These are phyloP conservation scores for Arabis hirsuta DNA, from an alignment of 345 rosid species.

Conservation along the genomic window DNA sequence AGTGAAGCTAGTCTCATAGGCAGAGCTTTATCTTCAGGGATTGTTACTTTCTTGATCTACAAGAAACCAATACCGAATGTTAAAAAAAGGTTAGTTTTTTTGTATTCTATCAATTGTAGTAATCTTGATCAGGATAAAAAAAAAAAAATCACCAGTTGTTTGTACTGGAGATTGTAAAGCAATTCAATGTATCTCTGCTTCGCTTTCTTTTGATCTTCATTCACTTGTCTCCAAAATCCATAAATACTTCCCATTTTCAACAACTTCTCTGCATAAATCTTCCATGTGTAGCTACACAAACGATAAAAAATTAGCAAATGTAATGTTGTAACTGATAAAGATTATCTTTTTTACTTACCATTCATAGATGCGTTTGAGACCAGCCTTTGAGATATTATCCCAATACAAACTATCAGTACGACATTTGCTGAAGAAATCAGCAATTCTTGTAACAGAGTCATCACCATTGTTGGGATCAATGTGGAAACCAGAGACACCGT, in stretches of 20 bases:
- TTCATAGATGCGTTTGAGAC: slow-evolving; percentile 77
- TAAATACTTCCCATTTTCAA: slow-evolving; percentile 84
- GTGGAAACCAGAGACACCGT: slow-evolving; percentile 89
- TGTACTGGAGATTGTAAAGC: slow-evolving; percentile 74
- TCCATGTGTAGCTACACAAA: slow-evolving; percentile 85
- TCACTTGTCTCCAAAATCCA: slow-evolving; percentile 81
- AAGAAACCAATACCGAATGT: slow-evolving; percentile 25
- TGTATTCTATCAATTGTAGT: not conserved
- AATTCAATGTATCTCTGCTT: slow-evolving; percentile 75
- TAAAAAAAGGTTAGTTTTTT: slow-evolving; percentile 24
- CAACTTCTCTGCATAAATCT: slow-evolving; percentile 60
- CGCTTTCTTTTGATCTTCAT: slow-evolving; percentile 73
- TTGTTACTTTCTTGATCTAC: slow-evolving; percentile 63
- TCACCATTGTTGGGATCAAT: slow-evolving; percentile 86
- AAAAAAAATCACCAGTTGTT: slow-evolving; percentile 57
- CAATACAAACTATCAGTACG: slow-evolving; percentile 57
- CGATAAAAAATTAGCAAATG: not conserved
- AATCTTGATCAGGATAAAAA: not conserved
- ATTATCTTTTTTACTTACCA: slow-evolving; percentile 52
- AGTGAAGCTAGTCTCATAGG: slow-evolving; percentile 40
- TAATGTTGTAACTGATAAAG: not conserved
- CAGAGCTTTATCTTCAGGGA: slow-evolving; percentile 49
- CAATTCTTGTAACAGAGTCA: slow-evolving; percentile 66
- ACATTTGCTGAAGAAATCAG: slow-evolving; percentile 82
- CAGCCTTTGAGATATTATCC: slow-evolving; percentile 63